Percentiles rank a stretch among this genome's conserved stretches.
These are phyloP conservation scores for Cylindrotheca fusiformis DNA, from an alignment of 108 stramenopile genomes.

Conservation along the genomic window DNA sequence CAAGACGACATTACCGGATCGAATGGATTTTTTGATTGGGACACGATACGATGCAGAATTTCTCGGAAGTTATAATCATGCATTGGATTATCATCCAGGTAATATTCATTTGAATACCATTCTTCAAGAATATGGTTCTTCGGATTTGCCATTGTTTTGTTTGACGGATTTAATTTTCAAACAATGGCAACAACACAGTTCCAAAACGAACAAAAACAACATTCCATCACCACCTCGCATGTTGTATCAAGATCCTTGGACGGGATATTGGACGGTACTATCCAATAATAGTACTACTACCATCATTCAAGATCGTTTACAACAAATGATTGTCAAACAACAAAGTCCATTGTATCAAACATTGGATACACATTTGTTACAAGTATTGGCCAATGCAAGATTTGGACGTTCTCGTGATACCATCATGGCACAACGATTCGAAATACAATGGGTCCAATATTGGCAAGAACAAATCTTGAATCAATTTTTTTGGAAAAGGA, in stretches of 20 bases:
- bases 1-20: constrained; percentile 34
- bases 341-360: background rate
- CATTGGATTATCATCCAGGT: constrained; percentile 48
- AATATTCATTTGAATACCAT: constrained; percentile 18
- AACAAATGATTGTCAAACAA: background rate
- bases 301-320: background rate
- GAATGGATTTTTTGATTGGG: constrained; percentile 37
- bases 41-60: constrained; percentile 36
- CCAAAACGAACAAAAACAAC: background rate
- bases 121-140: constrained; percentile 1
- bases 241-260: constrained; percentile 28
- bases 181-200: constrained; percentile 1
- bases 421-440: constrained; percentile 18
- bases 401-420: constrained; percentile 30
- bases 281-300: background rate
- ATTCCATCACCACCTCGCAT: constrained; percentile 32
- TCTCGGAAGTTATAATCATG: constrained; percentile 28
- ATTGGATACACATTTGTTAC: constrained; percentile 19
- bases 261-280: constrained; percentile 44
- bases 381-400: constrained; percentile 27
- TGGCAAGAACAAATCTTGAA: no score
- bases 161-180: background rate
- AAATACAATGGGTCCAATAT: constrained; percentile 15
- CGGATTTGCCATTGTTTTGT: background rate
- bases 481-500: no score